A percentile compares a stretch with the other conserved stretches of the same genome.
These are phyloP conservation scores for Sordaria brevicollis DNA, from an alignment of 495 filamentous ascomycete species.

Conservation along the genomic window DNA sequence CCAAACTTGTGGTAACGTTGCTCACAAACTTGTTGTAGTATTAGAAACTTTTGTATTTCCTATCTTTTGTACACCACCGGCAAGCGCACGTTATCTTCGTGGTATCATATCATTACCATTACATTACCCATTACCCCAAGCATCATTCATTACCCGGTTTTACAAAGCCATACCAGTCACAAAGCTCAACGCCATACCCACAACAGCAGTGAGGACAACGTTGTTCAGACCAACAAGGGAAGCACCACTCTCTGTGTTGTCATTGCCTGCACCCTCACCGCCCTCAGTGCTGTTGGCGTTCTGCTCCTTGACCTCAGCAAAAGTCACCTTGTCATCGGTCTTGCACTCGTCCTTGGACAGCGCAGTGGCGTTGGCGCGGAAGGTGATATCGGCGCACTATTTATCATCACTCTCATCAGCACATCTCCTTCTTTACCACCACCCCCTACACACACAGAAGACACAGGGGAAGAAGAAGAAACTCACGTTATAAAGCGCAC, in stretches of 20 bases:
- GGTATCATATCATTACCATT: constrained; percentile 3
- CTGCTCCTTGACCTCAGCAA: constrained; percentile 7
- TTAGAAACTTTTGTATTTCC: background rate
- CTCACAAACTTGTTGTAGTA: background rate
- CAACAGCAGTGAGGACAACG: constrained; percentile 37
- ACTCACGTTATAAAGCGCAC: constrained; percentile 51
- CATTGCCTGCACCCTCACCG: background rate
- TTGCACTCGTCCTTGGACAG: constrained; percentile 35
- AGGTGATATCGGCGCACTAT: constrained; percentile 55
- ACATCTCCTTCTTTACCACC: background rate
- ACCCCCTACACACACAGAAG: background rate
- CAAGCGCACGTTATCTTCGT: background rate
- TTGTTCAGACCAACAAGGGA: constrained; percentile 12
- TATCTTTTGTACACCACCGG: background rate
- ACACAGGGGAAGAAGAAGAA: background rate
- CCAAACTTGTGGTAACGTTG: background rate
- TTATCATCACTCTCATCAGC: background rate
- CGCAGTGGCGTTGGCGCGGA: constrained; percentile 32
- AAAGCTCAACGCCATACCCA: constrained; percentile 46
- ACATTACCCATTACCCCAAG: background rate
- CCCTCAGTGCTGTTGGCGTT: background rate
- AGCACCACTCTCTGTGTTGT: constrained; percentile 3
- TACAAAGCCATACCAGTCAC: constrained; percentile 18
- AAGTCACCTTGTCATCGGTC: constrained; percentile 32
- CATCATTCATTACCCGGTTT: too few relatives aligned